Base-by-base conservation (phyloP, 2,329 filamentous ascomycete species). In the Talaromyces sp. region DNA sequence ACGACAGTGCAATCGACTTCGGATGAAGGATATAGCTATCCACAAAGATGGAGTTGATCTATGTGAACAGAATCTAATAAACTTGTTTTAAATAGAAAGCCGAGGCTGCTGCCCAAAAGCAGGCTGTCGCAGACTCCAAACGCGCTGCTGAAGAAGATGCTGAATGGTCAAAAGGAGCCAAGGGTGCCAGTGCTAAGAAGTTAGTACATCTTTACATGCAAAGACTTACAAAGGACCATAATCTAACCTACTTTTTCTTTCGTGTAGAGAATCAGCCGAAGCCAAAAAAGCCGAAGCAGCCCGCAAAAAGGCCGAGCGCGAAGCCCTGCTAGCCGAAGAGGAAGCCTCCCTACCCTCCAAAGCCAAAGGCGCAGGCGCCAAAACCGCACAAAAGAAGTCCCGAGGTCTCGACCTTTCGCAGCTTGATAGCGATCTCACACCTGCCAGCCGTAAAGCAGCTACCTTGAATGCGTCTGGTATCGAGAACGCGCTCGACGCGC, bases 271-370 rank as follows among this genome's bases (percentile, higher is more conserved):
- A 71, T 89, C 90, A 41, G 92, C 93, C 62, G 91, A 90, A 59
- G 89, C 88, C 59, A 96, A 94, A 80, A 93, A 90, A 71, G 90
- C 90, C 64, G 92, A 96, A 74, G 86, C 84, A 64, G 91, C 90
- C 2, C 88, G 89, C 64, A 96, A 97, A 81, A 98, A 97, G 81
- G 94, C 93, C 61, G 95, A 98, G 77, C 90, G 90, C 59, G 93
- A 96, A 1, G 92, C 93, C 11, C 82, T 93, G 27, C 81, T 93
- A 43, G 89, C 88, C 65, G 93, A 91, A 74, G 95, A 99, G 79
- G 94, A 97, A 75, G 89, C 86, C 64, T 80, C 85, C 71, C 80
- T 86, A 73, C 82, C 87, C 70, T 78, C 84, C 25, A 82, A 82
- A 33, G 85, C 87, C 62, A 92, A 92, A 79, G 77, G 75, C 52